Percentiles rank a stretch among this genome's conserved stretches.
These are phyloP conservation scores for Vigna reflexopilosa DNA, from an alignment of 306 rosid genomes.

Conservation along the genomic window DNA sequence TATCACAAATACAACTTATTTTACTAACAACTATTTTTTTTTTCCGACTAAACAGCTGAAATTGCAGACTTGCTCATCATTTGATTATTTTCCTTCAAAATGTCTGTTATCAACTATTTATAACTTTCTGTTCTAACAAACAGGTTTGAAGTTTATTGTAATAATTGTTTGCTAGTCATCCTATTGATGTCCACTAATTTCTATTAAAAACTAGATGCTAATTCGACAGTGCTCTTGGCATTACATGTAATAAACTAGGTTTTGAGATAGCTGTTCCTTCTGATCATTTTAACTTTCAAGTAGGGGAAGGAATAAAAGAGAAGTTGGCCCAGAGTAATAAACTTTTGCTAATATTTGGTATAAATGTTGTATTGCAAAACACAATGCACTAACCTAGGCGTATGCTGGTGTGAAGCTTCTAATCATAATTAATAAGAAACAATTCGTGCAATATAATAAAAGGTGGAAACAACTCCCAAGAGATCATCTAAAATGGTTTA, in stretches of 20 bases:
- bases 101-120: not conserved
- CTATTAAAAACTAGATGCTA: too few relatives aligned
- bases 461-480: not conserved
- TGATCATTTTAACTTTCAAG: not conserved
- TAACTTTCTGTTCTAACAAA: not conserved
- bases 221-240: too few relatives aligned
- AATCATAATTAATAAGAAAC: not conserved
- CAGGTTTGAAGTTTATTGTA: not conserved
- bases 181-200: too few relatives aligned
- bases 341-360: not conserved
- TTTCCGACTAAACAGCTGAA: too few relatives aligned
- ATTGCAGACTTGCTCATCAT: not conserved
- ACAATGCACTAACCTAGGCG: not conserved
- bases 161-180: too few relatives aligned
- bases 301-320: not conserved
- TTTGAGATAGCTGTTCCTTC: not conserved
- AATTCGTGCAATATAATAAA: not conserved
- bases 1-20: too few relatives aligned
- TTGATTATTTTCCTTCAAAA: not conserved
- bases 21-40: too few relatives aligned
- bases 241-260: too few relatives aligned
- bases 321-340: not conserved
- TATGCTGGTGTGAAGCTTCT: not conserved
- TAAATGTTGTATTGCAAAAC: not conserved
- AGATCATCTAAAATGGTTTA: not conserved